Base-by-base conservation (phyloP, 768 basidiomycete species). In the Boletus subparvulus region DNA sequence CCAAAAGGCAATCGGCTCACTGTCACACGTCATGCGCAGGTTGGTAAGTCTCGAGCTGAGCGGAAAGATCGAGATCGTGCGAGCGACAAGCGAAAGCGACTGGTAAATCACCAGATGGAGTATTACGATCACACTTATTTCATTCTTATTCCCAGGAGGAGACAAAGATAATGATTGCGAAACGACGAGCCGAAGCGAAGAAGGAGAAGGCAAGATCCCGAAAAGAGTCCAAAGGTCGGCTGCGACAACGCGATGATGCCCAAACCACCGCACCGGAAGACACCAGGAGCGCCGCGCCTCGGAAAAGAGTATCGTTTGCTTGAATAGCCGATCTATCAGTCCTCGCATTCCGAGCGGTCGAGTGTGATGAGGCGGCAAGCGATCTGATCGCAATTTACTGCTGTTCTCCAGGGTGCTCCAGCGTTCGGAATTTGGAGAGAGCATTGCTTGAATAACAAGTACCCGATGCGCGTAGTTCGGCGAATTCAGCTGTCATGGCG, bases 131-230 rank as follows among this genome's bases (percentile, higher is more conserved):
- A 49, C 47, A 40, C 56, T 60, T 45, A 48, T 58, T 61, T 60
- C 33, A 51, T 58, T 44, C 42, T 24, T 50, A 32, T 62, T 61
- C 48, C 48, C 60, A 80, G 79, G 75, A 78, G 61, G 78, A 78
- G 60, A 73, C 73, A 16, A 81, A 77, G 52, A 71, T 68, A 8
- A 59, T 71, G 47, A 72, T 81, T 26, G 64, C 67, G 24, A 74
- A 74, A 39, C 71, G 69, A 60, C 70, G 69, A 33, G 68, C 74
- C 35, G 72, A 69, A 43, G 65, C 61, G 35, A 80, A 78, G 67
- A 75, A 72, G 65, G 69, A 74, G 44, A 79, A 75, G 60, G 65
- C 65, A 16, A 78, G 65, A 55, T 54, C 58, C 46, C 69, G 71
- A 39, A 78, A 69, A 42, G 55, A 63, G 36, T 47, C 36, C 47